Evolutionary conservation across 1,284 basidiomycete species (phyloP).

Genomic region (Laetiporus sulphureus): DNA sequence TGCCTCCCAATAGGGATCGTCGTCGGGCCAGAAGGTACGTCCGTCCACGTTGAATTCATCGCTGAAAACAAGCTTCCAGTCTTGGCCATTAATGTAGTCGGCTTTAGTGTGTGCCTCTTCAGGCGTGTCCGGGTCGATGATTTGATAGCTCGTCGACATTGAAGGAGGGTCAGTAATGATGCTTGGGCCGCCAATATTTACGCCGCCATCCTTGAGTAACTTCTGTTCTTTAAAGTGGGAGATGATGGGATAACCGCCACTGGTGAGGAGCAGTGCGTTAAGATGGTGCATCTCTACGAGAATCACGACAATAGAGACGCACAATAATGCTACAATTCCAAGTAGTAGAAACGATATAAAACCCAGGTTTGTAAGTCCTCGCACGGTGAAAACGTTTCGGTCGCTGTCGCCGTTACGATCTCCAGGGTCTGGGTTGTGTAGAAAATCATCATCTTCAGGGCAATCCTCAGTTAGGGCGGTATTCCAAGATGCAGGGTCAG

Average conservation of each 20-base stretch:
- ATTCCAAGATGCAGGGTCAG: slow-evolving; percentile 69
- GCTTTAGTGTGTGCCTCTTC: slow-evolving; percentile 48
- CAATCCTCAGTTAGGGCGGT: slow-evolving; percentile 53
- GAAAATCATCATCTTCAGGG: slow-evolving; percentile 60
- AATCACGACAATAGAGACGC: slow-evolving; percentile 18
- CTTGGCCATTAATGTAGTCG: slow-evolving; percentile 44
- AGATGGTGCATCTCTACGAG: slow-evolving; percentile 1
- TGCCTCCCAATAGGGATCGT: slow-evolving; percentile 66
- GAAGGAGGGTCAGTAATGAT: slow-evolving; percentile 64
- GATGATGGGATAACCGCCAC: slow-evolving; percentile 79
- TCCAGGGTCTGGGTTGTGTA: slow-evolving; percentile 74
- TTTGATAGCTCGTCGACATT: slow-evolving; percentile 54
- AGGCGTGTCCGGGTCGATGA: slow-evolving; percentile 79
- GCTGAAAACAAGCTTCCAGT: slow-evolving; percentile 72
- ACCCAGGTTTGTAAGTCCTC: slow-evolving; percentile 74
- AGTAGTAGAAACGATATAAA: slow-evolving; percentile 61
- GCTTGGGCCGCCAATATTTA: slow-evolving; percentile 80
- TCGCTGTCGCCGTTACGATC: slow-evolving; percentile 59
- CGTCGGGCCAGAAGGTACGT: slow-evolving; percentile 70
- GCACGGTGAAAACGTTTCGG: slow-evolving; percentile 61
- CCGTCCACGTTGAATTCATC: slow-evolving; percentile 86
- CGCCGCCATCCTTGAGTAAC: slow-evolving; percentile 54
- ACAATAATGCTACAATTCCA: slow-evolving; percentile 72
- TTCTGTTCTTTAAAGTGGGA: slow-evolving; percentile 51
- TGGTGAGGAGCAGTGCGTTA: slow-evolving; percentile 20